These are phyloP conservation scores for Calonectria pseudoreteaudii DNA, from an alignment of 2,329 filamentous ascomycete genomes.

Conservation along the genomic window DNA sequence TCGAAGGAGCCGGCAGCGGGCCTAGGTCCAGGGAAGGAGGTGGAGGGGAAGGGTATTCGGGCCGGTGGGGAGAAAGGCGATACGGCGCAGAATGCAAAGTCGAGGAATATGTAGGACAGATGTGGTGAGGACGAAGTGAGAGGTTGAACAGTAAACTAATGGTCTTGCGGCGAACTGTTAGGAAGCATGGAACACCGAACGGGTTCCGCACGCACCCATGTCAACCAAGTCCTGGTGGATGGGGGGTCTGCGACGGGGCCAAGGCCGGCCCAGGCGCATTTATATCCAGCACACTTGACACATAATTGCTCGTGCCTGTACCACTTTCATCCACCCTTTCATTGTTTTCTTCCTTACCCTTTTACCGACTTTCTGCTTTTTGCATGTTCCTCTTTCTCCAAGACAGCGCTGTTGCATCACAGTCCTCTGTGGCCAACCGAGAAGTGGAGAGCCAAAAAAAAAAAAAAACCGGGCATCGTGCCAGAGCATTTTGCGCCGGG, in stretches of 20 bases:
- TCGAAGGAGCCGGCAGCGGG: background rate
- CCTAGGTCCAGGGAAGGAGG: background rate
- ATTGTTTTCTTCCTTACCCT: background rate
- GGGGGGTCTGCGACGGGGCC: background rate
- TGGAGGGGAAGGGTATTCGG: background rate
- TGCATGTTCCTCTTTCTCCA: background rate
- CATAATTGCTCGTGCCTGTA: background rate
- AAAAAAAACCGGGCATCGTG: background rate
- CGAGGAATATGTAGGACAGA: background rate
- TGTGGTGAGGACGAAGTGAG: background rate
- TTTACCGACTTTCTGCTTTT: background rate
- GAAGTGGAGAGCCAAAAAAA: background rate
- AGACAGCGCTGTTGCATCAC: background rate
- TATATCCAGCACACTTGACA: background rate
- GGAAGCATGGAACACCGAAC: slow-evolving; percentile 10
- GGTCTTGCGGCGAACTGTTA: background rate
- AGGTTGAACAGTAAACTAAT: background rate
- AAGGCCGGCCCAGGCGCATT: background rate
- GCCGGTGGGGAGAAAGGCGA: background rate
- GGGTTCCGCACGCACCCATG: slow-evolving; percentile 3
- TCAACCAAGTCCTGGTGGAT: background rate
- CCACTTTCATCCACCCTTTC: background rate
- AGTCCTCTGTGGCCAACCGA: background rate
- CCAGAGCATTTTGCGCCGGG: background rate
- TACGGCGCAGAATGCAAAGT: background rate